These are phyloP conservation scores for Plasmodium cynomolgi DNA, from an alignment of 169 alveolate species.

Conservation along the genomic window DNA sequence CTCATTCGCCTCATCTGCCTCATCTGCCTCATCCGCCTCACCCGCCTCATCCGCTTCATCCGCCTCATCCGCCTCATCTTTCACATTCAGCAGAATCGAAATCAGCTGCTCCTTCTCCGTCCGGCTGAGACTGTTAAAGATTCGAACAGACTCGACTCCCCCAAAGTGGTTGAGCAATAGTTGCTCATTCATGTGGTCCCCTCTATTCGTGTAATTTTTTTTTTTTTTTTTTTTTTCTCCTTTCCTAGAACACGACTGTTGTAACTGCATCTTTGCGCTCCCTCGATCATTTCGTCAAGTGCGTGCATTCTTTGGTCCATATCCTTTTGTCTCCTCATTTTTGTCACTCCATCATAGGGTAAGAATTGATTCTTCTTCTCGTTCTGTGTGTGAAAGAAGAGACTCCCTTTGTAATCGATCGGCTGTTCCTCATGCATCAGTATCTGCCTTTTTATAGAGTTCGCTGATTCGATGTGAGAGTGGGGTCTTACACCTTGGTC, in stretches of 20 bases:
- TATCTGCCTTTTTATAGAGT: background rate
- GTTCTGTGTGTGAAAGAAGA: background rate
- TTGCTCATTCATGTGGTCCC: background rate
- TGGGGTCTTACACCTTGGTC: background rate
- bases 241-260: background rate
- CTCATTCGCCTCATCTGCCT: too few species aligned
- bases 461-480: background rate
- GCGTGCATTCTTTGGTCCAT: background rate
- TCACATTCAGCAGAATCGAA: background rate
- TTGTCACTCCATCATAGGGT: background rate
- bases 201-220: background rate
- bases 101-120: conserved; percentile 1
- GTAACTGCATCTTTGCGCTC: background rate
- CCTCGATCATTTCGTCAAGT: background rate
- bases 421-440: background rate
- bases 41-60: background rate
- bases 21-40: background rate
- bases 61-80: background rate
- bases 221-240: background rate
- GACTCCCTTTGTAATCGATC: background rate
- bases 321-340: background rate
- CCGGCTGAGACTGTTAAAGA: background rate
- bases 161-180: background rate
- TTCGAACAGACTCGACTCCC: background rate
- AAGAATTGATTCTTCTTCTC: background rate